Evolutionary conservation across 768 basidiomycete genomes (phyloP), one percentile per base, ranked within the genome.

Genomic region (Dentipellis fragilis): DNA sequence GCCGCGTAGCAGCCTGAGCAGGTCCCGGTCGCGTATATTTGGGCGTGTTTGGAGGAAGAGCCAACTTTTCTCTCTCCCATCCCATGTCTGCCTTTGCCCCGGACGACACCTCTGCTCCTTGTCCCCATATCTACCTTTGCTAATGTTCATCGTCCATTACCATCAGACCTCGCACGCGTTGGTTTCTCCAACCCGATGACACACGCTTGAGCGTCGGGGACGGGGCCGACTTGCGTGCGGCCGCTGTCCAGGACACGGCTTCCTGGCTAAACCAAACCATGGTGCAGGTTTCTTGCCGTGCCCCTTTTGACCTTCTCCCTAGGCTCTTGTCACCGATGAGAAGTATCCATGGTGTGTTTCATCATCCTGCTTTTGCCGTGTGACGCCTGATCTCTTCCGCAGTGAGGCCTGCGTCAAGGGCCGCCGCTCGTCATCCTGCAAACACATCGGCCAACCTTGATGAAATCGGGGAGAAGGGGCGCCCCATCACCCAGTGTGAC

Each of bases 351-450:
- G 88, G 88, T 88, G 64, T 37, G 35, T 55, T 29, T 4, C 54
- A 34, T 40, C 23, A 35, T 40, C 45, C 19, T 34, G 14, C 11
- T n/a, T 19, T 29, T 37, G 38, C 8, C 59, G 34, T 35, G 21
- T 16, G 48, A 56, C 51, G 59, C 36, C 59, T 68, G 22, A 62
- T 59, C 39, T 51, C 19, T 40, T 51, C 36, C 36, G 19, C 63
- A 93, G 93, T 69, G 88, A 87, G 73, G 86, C 90, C 11, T 96
- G 93, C 69, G 93, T 94, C 67, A 93, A 93, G 71, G 93, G 93
- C 0, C 93, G 95, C 65, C 84, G 93, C 54, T 93, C 93, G 11
- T 92, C 91, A 2, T 82, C 82, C 12, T 96, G 93, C 68, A 79
- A 80, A 49, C 93, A 96, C 66, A 83, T 83, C 34, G 89, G 92